Evolutionary conservation across 441 rosid genomes (phyloP), one percentile per base, ranked within the genome.

Genomic region (Gossypium laxum): DNA sequence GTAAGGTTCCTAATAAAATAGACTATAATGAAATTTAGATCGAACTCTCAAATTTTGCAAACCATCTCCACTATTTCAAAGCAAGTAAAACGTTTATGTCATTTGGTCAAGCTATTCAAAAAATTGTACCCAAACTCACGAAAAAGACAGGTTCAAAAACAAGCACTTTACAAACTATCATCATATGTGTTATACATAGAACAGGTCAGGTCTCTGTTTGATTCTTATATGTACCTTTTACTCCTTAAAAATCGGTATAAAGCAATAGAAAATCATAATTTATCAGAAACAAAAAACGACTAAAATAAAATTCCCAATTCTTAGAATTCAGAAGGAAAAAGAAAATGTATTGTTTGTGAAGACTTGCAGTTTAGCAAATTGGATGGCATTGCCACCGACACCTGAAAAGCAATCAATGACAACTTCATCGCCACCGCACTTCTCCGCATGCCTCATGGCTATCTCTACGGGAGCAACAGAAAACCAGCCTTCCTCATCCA

Each of bases 401-500:
- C 86, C 85, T 0, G 85, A 72, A 65, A 85, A 85, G 72, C 83
- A 67, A 79, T 85, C 88, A 34, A 85, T 77, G 0, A 85, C 82
- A 0, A 75, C 15, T 52, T 73, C 78, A 1, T 81, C 80, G 12
- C 73, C 78, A 21, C 64, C 38, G 38, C 83, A 85, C 65, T 71
- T 79, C 69, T 81, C 72, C 2, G 83, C 86, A 26, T 85, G 86
- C 45, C 54, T 70, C 32, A 74, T 65, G 19, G 88, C 85, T 21
- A 85, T 81, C 65, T 67, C 81, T 76, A 82, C 83, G 0, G 83
- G 86, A 2, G 88, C 81, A 0, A 85, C 83, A 0, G 86, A 82
- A 62, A 75, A 85, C 86, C 83, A 82, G 12, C 86, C 86, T 76
- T 82, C 86, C 76, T 82, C 88, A 5, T 82, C 86, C 79, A 82